A percentile compares a stretch with the other conserved stretches of the same genome.
These are phyloP conservation scores for Kazachstania taianensis DNA, from an alignment of 805 yeast species.

Conservation along the genomic window DNA sequence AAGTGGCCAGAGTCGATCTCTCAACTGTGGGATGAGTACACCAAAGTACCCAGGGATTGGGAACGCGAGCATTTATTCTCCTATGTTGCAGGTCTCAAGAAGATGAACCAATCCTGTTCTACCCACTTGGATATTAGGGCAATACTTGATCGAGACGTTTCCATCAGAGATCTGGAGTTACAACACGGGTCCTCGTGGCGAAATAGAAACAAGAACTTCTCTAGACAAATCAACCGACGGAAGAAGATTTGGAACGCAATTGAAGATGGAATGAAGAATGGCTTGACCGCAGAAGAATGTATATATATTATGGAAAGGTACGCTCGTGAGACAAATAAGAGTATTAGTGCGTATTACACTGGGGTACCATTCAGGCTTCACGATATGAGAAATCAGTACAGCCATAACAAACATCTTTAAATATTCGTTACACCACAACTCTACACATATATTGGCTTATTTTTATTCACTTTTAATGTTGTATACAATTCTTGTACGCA, in stretches of 20 bases:
- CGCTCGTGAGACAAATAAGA: slow-evolving; percentile 16
- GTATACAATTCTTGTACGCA: no score
- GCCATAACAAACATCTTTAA: neutral
- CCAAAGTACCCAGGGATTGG: slow-evolving; percentile 22
- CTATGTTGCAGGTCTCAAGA: slow-evolving; percentile 13
- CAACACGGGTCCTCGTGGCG: slow-evolving; percentile 24
- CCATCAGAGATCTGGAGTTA: slow-evolving; percentile 20
- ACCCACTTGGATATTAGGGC: slow-evolving; percentile 6
- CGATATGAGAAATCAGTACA: slow-evolving; percentile 8
- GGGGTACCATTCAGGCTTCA: slow-evolving; percentile 22
- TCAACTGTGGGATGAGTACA: slow-evolving; percentile 26
- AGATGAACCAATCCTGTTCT: slow-evolving; percentile 7
- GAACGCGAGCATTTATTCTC: slow-evolving; percentile 16
- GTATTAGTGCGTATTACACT: slow-evolving; percentile 23
- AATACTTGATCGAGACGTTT: slow-evolving; percentile 15
- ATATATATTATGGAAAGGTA: slow-evolving; percentile 17
- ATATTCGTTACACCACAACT: neutral
- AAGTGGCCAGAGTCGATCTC: slow-evolving; percentile 23
- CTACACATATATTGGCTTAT: neutral
- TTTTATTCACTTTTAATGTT: neutral
- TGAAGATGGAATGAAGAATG: slow-evolving; percentile 21
- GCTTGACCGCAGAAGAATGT: slow-evolving; percentile 17
- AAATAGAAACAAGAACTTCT: slow-evolving; percentile 24
- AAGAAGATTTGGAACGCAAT: slow-evolving; percentile 26
- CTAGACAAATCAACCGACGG: slow-evolving; percentile 26